Conservation (phyloP, 2,329 filamentous ascomycete genomes). For the Phialocephala subalpina region DNA sequence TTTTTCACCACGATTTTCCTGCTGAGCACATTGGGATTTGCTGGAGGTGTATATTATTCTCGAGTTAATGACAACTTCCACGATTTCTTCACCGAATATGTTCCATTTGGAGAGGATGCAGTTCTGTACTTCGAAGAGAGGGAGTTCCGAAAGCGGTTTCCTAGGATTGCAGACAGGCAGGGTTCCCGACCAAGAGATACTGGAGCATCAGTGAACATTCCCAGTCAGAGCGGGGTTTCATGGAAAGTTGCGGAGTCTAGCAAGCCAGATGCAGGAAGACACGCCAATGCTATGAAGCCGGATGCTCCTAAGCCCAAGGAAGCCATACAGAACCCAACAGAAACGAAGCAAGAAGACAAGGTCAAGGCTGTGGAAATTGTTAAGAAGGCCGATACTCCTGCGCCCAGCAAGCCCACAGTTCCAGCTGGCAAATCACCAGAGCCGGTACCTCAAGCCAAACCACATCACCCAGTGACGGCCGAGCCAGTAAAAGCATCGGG, state of each 20-base stretch:
- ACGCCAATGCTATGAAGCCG: constrained; percentile 61
- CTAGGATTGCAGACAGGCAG: constrained; percentile 50
- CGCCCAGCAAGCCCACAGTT: constrained; percentile 28
- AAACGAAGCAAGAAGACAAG: constrained; percentile 38
- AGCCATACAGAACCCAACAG: constrained; percentile 40
- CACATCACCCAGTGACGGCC: constrained; percentile 26
- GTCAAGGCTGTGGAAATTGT: constrained; percentile 45
- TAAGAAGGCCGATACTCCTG: constrained; percentile 44
- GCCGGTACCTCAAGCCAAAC: constrained; percentile 29
- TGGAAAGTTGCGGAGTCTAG: constrained; percentile 76
- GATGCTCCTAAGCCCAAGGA: constrained; percentile 37
- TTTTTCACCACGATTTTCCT: constrained; percentile 79
- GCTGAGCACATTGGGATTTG: constrained; percentile 81
- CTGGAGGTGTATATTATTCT: constrained; percentile 90
- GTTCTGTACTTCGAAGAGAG: constrained; percentile 96
- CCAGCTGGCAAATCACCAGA: constrained; percentile 36
- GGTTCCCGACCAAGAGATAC: constrained; percentile 53
- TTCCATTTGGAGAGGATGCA: constrained; percentile 92
- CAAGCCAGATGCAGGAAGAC: constrained; percentile 60
- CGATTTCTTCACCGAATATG: constrained; percentile 97
- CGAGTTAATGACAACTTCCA: constrained; percentile 97
- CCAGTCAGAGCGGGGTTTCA: constrained; percentile 84
- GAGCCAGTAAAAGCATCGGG: constrained; percentile 3
- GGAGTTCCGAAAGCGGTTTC: constrained; percentile 90
- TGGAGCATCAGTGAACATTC: constrained; percentile 80